These are phyloP conservation scores for Scytalidium sp. DNA, from an alignment of 2,329 filamentous ascomycete genomes.

Conservation along the genomic window DNA sequence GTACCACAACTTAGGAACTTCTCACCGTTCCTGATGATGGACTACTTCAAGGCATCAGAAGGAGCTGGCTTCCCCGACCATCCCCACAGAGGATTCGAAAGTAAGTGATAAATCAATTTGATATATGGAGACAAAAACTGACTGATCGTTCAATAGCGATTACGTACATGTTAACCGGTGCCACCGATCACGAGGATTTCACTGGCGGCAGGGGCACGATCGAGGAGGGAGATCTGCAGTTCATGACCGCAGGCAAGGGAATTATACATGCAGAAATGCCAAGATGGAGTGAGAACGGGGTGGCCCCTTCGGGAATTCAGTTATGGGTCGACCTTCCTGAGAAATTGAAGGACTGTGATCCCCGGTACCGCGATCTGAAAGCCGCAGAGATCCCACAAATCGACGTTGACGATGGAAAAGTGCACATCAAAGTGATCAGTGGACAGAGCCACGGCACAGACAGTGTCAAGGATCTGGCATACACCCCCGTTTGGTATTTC, in stretches of 20 bases:
- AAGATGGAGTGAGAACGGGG: conserved; percentile 70
- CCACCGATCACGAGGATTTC: conserved; percentile 90
- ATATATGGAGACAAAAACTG: not conserved
- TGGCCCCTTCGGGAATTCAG: conserved; percentile 82
- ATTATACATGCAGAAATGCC: conserved; percentile 98
- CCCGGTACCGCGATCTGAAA: conserved; percentile 82
- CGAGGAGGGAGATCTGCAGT: conserved; percentile 84
- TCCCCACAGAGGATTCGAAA: conserved; percentile 70
- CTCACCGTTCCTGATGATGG: conserved; percentile 92
- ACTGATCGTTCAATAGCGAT: conserved; percentile 50
- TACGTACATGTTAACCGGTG: conserved; percentile 84
- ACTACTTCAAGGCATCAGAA: conserved; percentile 79
- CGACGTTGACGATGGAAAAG: conserved; percentile 68
- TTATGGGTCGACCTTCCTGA: conserved; percentile 91
- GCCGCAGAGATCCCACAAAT: conserved; percentile 75
- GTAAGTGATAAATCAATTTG: conserved; percentile 2
- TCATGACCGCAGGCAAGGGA: conserved; percentile 92
- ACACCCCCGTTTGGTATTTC: conserved; percentile 95
- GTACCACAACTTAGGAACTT: conserved; percentile 81
- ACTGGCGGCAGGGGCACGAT: conserved; percentile 83
- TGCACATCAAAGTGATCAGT: conserved; percentile 85
- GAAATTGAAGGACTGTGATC: conserved; percentile 82
- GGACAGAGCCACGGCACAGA: conserved; percentile 82
- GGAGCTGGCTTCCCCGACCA: conserved; percentile 92
- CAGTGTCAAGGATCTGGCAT: conserved; percentile 84